phyloP scores from a whole-genome alignment of 352 stramenopile genomes.

The Aphanomyces euteiches region DNA sequence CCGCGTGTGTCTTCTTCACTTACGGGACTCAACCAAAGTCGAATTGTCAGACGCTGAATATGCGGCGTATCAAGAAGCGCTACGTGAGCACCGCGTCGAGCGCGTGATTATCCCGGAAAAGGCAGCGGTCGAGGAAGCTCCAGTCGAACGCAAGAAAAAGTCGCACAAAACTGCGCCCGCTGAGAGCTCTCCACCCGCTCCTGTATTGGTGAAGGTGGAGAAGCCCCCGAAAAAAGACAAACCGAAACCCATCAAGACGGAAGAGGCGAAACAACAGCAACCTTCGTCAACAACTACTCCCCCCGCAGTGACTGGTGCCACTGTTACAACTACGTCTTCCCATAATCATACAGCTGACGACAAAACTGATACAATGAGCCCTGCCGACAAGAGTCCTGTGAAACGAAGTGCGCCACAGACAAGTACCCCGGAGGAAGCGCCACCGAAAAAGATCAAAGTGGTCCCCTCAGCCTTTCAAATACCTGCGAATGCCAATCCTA shows the following conservation, averaged over 20 bases:
- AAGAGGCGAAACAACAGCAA: slow-evolving; percentile 32
- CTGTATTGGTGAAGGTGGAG: slow-evolving; percentile 4
- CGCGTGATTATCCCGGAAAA: slow-evolving; percentile 59
- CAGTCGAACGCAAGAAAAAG: background rate
- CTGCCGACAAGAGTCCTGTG: background rate
- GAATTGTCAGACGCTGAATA: slow-evolving; percentile 57
- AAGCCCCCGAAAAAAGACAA: slow-evolving; percentile 24
- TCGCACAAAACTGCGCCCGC: too few species aligned
- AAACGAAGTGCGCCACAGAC: slow-evolving; percentile 10
- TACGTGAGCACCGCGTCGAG: slow-evolving; percentile 59
- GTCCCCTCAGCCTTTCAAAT: slow-evolving; percentile 19
- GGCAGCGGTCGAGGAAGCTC: background rate
- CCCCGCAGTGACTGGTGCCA: background rate
- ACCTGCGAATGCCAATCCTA: slow-evolving; percentile 31
- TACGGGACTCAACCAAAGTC: slow-evolving; percentile 53
- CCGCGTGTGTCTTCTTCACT: slow-evolving; percentile 70
- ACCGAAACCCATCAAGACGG: slow-evolving; percentile 32
- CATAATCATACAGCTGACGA: background rate
- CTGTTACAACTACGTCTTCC: background rate
- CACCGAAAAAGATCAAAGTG: slow-evolving; percentile 1
- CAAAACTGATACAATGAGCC: slow-evolving; percentile 4
- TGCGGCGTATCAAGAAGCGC: slow-evolving; percentile 65
- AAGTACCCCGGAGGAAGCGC: background rate
- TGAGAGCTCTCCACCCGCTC: too few species aligned
- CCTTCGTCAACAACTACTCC: background rate